These are phyloP conservation scores for Ogataea degrootiae DNA, from an alignment of 805 yeast genomes.

Conservation along the genomic window DNA sequence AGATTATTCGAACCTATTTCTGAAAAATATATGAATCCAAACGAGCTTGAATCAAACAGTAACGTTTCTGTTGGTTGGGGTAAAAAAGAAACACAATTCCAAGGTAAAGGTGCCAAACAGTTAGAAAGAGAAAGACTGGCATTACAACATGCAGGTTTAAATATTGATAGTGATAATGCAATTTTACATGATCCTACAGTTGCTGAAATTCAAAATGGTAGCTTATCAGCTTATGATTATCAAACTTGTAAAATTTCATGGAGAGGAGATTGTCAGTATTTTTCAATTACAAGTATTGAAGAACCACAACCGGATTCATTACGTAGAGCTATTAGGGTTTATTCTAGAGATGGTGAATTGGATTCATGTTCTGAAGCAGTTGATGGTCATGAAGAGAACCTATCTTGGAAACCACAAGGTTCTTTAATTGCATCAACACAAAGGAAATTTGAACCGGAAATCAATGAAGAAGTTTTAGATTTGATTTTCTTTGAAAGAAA, in stretches of 20 bases:
- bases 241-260: conserved; percentile 58
- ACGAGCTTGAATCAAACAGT: conserved; percentile 64
- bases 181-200: conserved; percentile 84
- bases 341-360: conserved; percentile 70
- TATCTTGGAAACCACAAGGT: conserved; percentile 92
- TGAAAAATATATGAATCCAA: conserved; percentile 53
- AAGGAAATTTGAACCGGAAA: conserved; percentile 50
- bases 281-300: conserved; percentile 65
- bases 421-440: conserved; percentile 79
- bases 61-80: conserved; percentile 99
- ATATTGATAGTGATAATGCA: conserved; percentile 50
- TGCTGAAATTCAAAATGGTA: conserved; percentile 66
- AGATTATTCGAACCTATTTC: conserved; percentile 74
- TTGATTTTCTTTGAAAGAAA: conserved; percentile 86
- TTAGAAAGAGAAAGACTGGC: conserved; percentile 58
- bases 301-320: conserved; percentile 35
- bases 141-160: conserved; percentile 62
- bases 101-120: conserved; percentile 87
- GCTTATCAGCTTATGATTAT: conserved; percentile 50
- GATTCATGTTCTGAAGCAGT: conserved; percentile 87
- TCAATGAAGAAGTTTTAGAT: conserved; percentile 41
- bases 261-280: conserved; percentile 93
- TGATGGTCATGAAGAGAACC: conserved; percentile 66
- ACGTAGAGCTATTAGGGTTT: conserved; percentile 81
- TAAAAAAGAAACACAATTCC: conserved; percentile 90